phyloP scores from a whole-genome alignment of 108 stramenopile species.

The Hondaea fermentalgiana region DNA sequence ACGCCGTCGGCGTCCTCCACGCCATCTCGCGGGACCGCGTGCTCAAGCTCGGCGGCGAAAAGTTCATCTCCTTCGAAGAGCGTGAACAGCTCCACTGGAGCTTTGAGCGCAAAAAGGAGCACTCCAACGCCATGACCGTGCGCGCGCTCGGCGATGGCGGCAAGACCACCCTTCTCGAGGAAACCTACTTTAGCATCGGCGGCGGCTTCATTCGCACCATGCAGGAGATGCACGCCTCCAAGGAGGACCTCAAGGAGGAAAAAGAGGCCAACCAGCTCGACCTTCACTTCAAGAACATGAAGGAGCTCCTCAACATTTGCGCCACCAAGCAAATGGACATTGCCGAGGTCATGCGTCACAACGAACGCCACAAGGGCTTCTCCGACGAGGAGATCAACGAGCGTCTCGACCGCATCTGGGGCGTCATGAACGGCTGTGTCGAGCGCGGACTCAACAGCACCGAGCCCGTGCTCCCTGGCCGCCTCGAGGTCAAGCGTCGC shows the following conservation, averaged over 20 bases:
- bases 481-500: constrained; percentile 10
- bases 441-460: background rate
- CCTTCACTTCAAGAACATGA: constrained; percentile 15
- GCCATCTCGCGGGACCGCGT: background rate
- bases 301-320: background rate
- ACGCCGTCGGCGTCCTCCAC: background rate
- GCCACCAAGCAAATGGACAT: background rate
- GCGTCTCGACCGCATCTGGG: constrained; percentile 16
- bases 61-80: background rate
- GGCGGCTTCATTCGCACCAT: constrained; percentile 2
- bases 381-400: background rate
- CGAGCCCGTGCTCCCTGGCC: background rate
- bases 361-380: constrained; percentile 12
- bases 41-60: background rate
- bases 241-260: background rate
- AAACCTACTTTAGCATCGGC: constrained; percentile 20
- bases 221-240: constrained; percentile 3
- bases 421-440: background rate
- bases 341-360: constrained; percentile 21
- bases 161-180: background rate
- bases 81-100: background rate
- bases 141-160: background rate
- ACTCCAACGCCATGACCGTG: constrained; percentile 17
- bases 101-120: background rate
- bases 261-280: background rate